Base-by-base conservation (phyloP, 23 red algal genomes). In the Gracilaria gracilis region DNA sequence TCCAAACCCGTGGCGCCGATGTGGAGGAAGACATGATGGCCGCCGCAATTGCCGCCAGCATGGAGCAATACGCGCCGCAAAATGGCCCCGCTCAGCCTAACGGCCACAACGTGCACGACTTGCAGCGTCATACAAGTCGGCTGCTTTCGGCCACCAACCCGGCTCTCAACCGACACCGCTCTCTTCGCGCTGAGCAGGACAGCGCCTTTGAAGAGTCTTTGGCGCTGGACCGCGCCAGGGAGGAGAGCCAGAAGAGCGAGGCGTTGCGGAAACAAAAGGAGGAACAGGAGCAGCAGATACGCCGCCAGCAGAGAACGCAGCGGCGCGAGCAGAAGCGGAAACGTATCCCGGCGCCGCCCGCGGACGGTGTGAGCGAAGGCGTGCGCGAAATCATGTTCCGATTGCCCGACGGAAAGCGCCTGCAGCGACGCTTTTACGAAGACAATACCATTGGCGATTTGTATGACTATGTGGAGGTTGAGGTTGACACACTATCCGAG, bases 201-300 rank as follows among this genome's bases (percentile, higher is more conserved):
- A 69, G 32, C 57, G 71, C 55, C 28, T 90, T 80, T 69, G 57
- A 81, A 24, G 72, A 90, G 55, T 90, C 86, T 9, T 69, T 90
- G 53, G 86, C 71, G 36, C 21, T 90, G 86, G 86, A 90, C 33
- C 86, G 86, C n/a, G 86, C 86, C 19, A 90, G 33, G 35, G 75
- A 65, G n/a, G 47, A 90, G 55, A 90, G 86, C 38, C 27, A 78
- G 70, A 38, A 28, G 54, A 71, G 23, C 37, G 86, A 90, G 51
- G 55, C 48, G 33, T 40, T 48, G 39, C 37, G 86, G 20, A 80
- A 79, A 44, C 47, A 80, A 35, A 42, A 49, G 32, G 86, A 48
- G 38, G 31, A 79, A n/a, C 57, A 27, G 20, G 86, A 90, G 21
- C 44, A 79, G 38, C 25, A 25, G 64, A 24, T 54, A 47, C 70